These are phyloP conservation scores for Ceratocystis alfenasii DNA, from an alignment of 2,329 filamentous ascomycete genomes.

Conservation along the genomic window DNA sequence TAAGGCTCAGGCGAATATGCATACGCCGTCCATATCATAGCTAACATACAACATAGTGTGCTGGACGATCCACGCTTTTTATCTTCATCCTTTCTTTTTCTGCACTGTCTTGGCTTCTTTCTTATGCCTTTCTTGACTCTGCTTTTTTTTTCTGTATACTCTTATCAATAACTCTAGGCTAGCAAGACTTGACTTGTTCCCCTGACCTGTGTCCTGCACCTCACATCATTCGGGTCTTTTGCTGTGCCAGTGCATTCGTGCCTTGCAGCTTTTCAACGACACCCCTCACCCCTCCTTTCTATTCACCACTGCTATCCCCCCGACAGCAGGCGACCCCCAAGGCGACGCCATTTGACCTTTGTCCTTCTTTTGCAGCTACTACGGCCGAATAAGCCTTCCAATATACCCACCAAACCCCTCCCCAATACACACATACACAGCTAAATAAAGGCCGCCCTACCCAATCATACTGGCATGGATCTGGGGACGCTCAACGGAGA, in stretches of 20 bases:
- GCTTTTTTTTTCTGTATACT: slow-evolving; percentile 2
- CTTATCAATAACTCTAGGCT: not conserved
- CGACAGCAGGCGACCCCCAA: not conserved
- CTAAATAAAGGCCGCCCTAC: slow-evolving; percentile 19
- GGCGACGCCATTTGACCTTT: not conserved
- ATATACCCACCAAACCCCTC: not conserved
- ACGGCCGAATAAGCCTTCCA: not conserved
- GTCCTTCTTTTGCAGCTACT: not conserved
- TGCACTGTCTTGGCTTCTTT: not conserved
- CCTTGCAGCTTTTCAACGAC: slow-evolving; percentile 2
- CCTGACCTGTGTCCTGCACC: not conserved
- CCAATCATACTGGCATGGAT: slow-evolving; percentile 42
- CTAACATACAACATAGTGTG: not conserved
- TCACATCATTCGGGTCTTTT: not conserved
- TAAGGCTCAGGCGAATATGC: slow-evolving; percentile 5
- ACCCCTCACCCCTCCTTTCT: not conserved
- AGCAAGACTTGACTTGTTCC: not conserved
- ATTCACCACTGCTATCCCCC: not conserved
- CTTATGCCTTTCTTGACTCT: not conserved
- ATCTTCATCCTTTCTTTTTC: slow-evolving; percentile 7
- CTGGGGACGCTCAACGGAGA: slow-evolving; percentile 38
- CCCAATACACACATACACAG: slow-evolving; percentile 29
- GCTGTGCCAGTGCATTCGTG: not conserved
- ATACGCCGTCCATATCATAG: slow-evolving; percentile 4
- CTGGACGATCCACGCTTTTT: not conserved